These are phyloP conservation scores for Teunomyces panamensis DNA, from an alignment of 805 yeast species.

Conservation along the genomic window DNA sequence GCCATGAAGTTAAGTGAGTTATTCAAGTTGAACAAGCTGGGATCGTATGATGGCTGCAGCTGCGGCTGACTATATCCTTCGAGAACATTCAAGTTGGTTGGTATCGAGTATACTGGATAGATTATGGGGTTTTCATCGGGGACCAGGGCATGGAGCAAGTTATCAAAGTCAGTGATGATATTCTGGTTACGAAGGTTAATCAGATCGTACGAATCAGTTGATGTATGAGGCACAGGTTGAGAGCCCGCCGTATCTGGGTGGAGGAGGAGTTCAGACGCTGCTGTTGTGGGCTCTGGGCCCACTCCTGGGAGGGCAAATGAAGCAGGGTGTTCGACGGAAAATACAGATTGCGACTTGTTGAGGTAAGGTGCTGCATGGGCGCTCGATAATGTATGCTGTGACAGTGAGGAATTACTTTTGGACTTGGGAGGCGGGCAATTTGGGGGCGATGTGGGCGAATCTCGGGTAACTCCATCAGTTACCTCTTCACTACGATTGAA, in stretches of 20 bases:
- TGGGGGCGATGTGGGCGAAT: not conserved
- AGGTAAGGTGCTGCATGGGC: not conserved
- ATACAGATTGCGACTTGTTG: not conserved
- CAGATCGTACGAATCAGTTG: not conserved
- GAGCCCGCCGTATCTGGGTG: not conserved
- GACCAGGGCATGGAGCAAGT: slow-evolving; percentile 22
- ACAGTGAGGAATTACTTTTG: not conserved
- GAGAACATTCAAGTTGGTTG: slow-evolving; percentile 3
- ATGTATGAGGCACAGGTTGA: not conserved
- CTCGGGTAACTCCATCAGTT: not conserved
- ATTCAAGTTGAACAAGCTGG: not conserved
- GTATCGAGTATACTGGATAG: slow-evolving; percentile 35
- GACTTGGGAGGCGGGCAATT: not conserved
- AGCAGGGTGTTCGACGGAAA: not conserved
- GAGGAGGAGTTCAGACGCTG: not conserved
- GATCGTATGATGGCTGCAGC: not conserved
- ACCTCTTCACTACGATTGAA: slow-evolving; percentile 7
- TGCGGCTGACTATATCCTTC: not conserved
- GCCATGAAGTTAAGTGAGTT: not conserved
- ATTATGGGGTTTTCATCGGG: slow-evolving; percentile 29
- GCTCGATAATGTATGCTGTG: not conserved
- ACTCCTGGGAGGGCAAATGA: not conserved
- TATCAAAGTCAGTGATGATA: slow-evolving; percentile 29
- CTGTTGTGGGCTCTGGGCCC: not conserved
- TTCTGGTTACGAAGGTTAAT: not conserved